Evolutionary conservation across 2,329 filamentous ascomycete species (phyloP), one percentile per base, ranked within the genome.

Genomic region (Microascus cirrosus): DNA sequence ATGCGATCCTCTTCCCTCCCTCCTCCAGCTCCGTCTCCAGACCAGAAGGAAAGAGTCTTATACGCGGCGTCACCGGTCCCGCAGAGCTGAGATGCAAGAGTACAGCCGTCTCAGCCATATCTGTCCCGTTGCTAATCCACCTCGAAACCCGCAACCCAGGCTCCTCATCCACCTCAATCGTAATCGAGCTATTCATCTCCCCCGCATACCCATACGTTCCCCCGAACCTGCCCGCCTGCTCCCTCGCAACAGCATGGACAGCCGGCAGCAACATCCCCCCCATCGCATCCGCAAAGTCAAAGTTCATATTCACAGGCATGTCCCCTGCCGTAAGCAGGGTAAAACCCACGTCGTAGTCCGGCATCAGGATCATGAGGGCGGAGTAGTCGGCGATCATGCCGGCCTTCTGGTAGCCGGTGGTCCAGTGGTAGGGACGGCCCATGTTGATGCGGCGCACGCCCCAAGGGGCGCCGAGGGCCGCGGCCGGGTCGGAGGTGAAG

Each of bases 381-480:
- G 58, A 55, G 58, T 59, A 59, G 39, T 35, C 32, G 58, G 52
- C 58, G 45, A 59, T 59, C 45, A 34, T 45, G 53, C 58, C 58
- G 25, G 58, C 58, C 32, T 59, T 59, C 42, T 59, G 58, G 58
- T 42, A 59, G 28, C 28, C 58, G 18, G 34, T 52, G 20, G 48
- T 59, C 58, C 58, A 59, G 32, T 50, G 54, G 58, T 59, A 59
- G n/a, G 53, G 53, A 12, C 36, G 13, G 53, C 58, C 58, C 56
- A 57, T 57, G 58, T 56, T 53, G 53, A 59, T 56, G 50, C 56
- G 56, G 48, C 63, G 39, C 57, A 77, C 75, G 62, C 75, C 73
- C 73, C 73, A 76, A 2, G 73, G 72, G n/a, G 67, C 66, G 34
- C 73, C 73, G 51, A 75, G 63, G 18, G 66, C 65, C 45, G 68